Conservation (phyloP, 352 stramenopile species). For the Pythium periplocum region DNA sequence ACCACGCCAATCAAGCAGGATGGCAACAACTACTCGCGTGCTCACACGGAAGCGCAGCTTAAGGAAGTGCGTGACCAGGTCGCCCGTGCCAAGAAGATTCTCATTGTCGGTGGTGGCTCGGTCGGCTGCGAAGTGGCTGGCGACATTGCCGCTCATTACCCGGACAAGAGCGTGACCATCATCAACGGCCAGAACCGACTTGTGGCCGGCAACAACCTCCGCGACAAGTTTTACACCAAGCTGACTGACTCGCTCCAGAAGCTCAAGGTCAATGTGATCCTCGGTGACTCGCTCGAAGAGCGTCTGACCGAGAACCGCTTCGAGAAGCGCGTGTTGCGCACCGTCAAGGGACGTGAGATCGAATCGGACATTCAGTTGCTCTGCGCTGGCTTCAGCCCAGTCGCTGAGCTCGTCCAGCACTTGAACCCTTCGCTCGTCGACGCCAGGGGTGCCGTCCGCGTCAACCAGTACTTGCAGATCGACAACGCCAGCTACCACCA, state of each 20-base stretch:
- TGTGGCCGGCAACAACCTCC: conserved; percentile 28
- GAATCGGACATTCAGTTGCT: conserved; percentile 53
- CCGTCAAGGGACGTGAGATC: conserved; percentile 45
- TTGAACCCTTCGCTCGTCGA: conserved; percentile 33
- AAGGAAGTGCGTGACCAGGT: conserved; percentile 26
- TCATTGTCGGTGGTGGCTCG: conserved; percentile 45
- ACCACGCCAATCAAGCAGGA: conserved; percentile 20
- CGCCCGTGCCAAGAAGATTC: conserved; percentile 31
- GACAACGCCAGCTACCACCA: conserved; percentile 34
- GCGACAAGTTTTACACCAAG: conserved; percentile 40
- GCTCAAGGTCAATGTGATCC: conserved; percentile 45
- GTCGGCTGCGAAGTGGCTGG: conserved; percentile 57
- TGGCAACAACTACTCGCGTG: background rate
- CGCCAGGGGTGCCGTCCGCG: conserved; percentile 30
- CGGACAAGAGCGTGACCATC: conserved; percentile 54
- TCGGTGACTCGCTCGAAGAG: conserved; percentile 42
- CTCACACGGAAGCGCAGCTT: conserved; percentile 26
- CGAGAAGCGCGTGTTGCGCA: conserved; percentile 32
- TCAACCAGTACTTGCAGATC: conserved; percentile 41
- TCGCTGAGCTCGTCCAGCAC: conserved; percentile 23
- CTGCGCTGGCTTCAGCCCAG: conserved; percentile 32
- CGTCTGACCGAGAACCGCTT: conserved; percentile 30
- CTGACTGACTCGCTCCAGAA: conserved; percentile 27
- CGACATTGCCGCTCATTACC: conserved; percentile 53
- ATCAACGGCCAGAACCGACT: conserved; percentile 32